Conservation (phyloP, 306 rosid genomes). For the cucumber (Cucumis sativus) region DNA sequence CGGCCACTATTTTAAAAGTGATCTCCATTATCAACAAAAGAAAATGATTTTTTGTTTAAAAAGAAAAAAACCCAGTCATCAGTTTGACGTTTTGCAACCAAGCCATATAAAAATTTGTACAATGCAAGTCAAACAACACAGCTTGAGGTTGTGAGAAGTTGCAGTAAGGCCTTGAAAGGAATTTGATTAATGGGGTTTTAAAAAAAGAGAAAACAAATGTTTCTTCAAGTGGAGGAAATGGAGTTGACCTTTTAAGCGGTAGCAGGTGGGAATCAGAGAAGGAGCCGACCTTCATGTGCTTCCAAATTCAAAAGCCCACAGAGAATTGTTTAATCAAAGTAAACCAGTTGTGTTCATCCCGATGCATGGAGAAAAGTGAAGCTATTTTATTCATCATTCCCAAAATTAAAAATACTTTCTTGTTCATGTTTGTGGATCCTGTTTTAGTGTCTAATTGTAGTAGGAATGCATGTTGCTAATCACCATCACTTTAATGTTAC, state of each 20-base stretch:
- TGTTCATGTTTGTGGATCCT: too few species aligned
- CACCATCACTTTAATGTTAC: too few species aligned
- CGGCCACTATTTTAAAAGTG: constrained; percentile 8
- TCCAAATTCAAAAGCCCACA: neutral
- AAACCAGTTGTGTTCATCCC: neutral
- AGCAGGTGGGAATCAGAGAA: neutral
- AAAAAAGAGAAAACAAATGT: neutral
- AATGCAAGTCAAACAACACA: constrained; percentile 2
- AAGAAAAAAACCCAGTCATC: neutral
- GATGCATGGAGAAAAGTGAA: neutral
- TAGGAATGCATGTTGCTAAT: too few species aligned
- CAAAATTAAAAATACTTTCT: too few species aligned
- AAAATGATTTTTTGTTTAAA: neutral
- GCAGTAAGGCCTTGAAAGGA: neutral
- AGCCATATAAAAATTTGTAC: neutral
- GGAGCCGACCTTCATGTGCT: neutral
- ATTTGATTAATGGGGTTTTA: neutral
- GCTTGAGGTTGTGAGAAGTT: neutral
- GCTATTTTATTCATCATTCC: neutral
- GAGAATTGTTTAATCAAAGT: neutral
- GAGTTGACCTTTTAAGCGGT: neutral
- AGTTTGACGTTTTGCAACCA: constrained; percentile 1
- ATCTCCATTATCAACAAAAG: neutral
- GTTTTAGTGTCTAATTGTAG: too few species aligned
- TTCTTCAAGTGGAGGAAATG: neutral